phyloP scores from a whole-genome alignment of 345 rosid species.

The Citrus hindsii region DNA sequence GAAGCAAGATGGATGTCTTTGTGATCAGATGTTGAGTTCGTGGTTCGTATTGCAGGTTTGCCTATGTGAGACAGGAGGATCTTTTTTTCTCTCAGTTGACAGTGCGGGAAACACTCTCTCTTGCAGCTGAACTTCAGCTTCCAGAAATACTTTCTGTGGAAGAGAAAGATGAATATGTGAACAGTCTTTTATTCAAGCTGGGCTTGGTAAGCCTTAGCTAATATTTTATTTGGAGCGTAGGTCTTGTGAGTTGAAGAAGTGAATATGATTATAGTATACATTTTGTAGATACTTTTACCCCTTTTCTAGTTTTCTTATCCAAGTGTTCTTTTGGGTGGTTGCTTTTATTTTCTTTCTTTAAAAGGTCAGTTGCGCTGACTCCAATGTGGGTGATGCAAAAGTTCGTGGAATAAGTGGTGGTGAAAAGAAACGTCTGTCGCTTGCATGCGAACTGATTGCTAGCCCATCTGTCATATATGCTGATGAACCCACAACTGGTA shows the following conservation, averaged over 20 bases:
- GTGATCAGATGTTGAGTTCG: slow-evolving; percentile 12
- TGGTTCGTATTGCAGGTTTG: slow-evolving; percentile 54
- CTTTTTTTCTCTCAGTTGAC: slow-evolving; percentile 96
- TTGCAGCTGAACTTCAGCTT: slow-evolving; percentile 95
- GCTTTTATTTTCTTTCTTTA: slow-evolving; percentile 26
- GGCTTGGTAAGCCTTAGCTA: slow-evolving; percentile 64
- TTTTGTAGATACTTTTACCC: neutral
- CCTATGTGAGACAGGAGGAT: slow-evolving; percentile 93
- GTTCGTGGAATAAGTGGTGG: slow-evolving; percentile 99
- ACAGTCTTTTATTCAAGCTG: slow-evolving; percentile 64
- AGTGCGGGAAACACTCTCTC: slow-evolving; percentile 85
- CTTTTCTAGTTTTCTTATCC: slow-evolving; percentile 1
- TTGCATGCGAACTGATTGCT: slow-evolving; percentile 95
- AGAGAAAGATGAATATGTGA: slow-evolving; percentile 83
- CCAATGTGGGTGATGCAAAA: slow-evolving; percentile 92
- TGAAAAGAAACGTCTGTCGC: slow-evolving; percentile 83
- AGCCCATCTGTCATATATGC: slow-evolving; percentile 97
- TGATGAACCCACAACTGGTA: slow-evolving; percentile 98
- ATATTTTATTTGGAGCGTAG: neutral
- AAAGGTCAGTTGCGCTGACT: slow-evolving; percentile 89
- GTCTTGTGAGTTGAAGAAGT: neutral
- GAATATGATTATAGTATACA: neutral
- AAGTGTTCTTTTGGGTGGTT: slow-evolving; percentile 10
- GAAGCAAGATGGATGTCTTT: neutral
- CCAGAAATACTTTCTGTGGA: slow-evolving; percentile 56